Evolutionary conservation across 768 basidiomycete species (phyloP), one percentile per base, ranked within the genome.

Genomic region (Gyrodon lividus): DNA sequence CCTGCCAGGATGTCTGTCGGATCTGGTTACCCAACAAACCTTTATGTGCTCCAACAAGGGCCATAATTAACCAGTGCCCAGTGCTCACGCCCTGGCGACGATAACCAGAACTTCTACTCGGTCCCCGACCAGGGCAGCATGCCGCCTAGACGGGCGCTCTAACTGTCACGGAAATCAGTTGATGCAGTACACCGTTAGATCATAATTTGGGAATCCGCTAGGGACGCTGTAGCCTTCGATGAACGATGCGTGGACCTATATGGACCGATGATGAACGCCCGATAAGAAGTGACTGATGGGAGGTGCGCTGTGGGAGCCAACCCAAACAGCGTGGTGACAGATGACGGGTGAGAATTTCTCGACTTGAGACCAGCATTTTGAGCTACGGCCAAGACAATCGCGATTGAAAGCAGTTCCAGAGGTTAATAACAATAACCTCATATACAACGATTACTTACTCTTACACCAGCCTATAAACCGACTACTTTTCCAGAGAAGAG

Each of bases 231-330:
- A 49, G 50, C 51, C 59, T 62, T 65, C 48, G 57, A 63, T 54
- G 58, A 50, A 55, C 54, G 50, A 59, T 64, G 63, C 59, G 62
- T 68, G 67, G 67, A 65, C 57, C 63, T 70, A 68, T 70, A 66
- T 63, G 59, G 55, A 48, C 52, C 41, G 55, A 53, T 64, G 70
- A 70, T 69, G 69, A 63, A 54, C 60, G 59, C 57, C 66, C 64
- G 78, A 77, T 77, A 77, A 76, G 70, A 69, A 59, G 73, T 76
- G 75, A 77, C 70, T 79, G 77, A 77, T 80, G 75, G 71, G 65
- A 72, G 64, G 69, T 52, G 49, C 48, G 37, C 54, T 68, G 62
- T 70, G 67, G 64, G 67, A 70, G 62, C 51, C 22, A 50, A 43
- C 40, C 24, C 48, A 52, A 54, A 52, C 39, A 33, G 55, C 31